phyloP scores from a whole-genome alignment of 495 filamentous ascomycete species.

The Trichocladium uniseriatum region DNA sequence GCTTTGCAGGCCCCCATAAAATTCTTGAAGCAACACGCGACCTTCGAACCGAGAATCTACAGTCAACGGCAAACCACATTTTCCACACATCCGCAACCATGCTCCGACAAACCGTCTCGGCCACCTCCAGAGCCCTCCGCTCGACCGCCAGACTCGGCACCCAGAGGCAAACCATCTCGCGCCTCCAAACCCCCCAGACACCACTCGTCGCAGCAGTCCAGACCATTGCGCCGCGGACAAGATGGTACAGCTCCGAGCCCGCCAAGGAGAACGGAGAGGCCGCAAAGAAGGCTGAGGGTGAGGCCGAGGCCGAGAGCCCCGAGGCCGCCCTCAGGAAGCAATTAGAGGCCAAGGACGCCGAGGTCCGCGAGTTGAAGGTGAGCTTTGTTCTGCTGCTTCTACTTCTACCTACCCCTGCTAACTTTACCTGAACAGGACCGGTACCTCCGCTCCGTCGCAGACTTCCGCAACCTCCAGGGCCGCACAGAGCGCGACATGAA shows the following conservation, averaged over 20 bases:
- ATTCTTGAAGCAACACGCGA: constrained; percentile 8
- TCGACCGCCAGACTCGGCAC: constrained; percentile 18
- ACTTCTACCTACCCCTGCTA: background rate
- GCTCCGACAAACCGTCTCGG: constrained; percentile 35
- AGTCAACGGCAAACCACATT: constrained; percentile 6
- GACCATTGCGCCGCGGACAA: constrained; percentile 20
- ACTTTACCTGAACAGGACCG: constrained; percentile 58
- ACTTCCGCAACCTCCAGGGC: constrained; percentile 95
- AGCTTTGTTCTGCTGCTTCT: background rate
- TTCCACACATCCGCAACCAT: constrained; percentile 23
- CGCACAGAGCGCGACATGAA: constrained; percentile 88
- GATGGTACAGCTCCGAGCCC: constrained; percentile 42
- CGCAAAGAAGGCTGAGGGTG: constrained; percentile 19
- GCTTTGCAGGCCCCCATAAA: constrained; percentile 9
- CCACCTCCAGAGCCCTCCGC: constrained; percentile 32
- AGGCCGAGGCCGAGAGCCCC: constrained; percentile 26
- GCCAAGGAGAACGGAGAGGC: constrained; percentile 26
- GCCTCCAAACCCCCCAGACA: constrained; percentile 23
- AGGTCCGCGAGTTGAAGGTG: constrained; percentile 83
- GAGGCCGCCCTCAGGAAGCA: constrained; percentile 39
- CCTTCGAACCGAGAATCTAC: background rate
- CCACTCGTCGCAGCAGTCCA: constrained; percentile 19
- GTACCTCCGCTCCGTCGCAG: constrained; percentile 84
- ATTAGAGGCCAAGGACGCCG: constrained; percentile 75
- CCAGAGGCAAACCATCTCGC: constrained; percentile 17